Evolutionary conservation across 805 yeast species (phyloP).

Genomic region (Candida peoriensis): DNA sequence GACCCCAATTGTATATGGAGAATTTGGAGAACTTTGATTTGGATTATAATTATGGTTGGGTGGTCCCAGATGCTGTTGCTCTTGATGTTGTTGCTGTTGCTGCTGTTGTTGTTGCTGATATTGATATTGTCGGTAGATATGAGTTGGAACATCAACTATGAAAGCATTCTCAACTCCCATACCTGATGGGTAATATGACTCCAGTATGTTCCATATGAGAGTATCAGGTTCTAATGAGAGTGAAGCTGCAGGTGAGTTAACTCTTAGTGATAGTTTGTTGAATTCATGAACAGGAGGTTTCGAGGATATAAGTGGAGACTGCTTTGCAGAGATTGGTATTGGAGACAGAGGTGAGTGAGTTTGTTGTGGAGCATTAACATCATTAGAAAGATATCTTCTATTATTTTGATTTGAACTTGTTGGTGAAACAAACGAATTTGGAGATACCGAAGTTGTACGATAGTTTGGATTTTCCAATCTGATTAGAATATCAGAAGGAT

Average conservation of each 20-base stretch:
- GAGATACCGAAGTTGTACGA: constrained; percentile 4
- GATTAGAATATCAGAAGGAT: constrained; percentile 62
- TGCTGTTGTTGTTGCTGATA: constrained; percentile 1
- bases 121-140: constrained; percentile 4
- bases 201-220: constrained; percentile 51
- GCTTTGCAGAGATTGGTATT: constrained; percentile 19
- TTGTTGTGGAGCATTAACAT: no score
- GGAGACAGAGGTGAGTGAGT: constrained; percentile 21
- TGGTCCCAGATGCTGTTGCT: no score
- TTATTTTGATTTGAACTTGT: neutral
- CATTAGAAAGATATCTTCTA: neutral
- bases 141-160: constrained; percentile 43
- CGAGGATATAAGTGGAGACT: constrained; percentile 12
- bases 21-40: neutral
- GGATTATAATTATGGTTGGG: neutral
- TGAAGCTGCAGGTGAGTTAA: constrained; percentile 14
- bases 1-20: neutral
- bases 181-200: constrained; percentile 58
- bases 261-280: constrained; percentile 5
- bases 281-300: constrained; percentile 11
- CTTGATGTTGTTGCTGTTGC: constrained; percentile 5
- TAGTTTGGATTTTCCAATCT: constrained; percentile 16
- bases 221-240: constrained; percentile 53
- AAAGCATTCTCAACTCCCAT: constrained; percentile 65
- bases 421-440: constrained; percentile 4